Conservation (phyloP, 257 asterid genomes). For the Echium plantagineum region DNA sequence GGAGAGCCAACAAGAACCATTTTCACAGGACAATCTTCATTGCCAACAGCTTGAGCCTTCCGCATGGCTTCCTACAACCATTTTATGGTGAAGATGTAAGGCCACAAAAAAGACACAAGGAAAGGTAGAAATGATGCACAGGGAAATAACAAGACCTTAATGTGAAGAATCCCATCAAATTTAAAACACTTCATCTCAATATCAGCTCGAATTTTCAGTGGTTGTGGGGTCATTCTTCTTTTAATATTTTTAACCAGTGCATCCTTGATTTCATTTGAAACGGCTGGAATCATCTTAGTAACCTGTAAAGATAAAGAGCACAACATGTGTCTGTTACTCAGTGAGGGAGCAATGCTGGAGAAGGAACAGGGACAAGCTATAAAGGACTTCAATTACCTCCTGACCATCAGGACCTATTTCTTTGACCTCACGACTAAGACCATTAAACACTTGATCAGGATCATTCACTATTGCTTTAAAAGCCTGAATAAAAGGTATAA, state of each 20-base stretch:
- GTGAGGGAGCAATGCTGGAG: background rate
- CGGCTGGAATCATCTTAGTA: constrained; percentile 70
- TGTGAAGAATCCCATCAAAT: constrained; percentile 93
- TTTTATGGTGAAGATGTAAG: background rate
- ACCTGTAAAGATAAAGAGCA: constrained; percentile 27
- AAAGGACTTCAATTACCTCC: constrained; percentile 39
- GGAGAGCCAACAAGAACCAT: constrained; percentile 91
- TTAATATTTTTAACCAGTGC: constrained; percentile 66
- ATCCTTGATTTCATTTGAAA: constrained; percentile 73
- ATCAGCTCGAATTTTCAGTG: constrained; percentile 77
- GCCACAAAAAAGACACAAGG: background rate
- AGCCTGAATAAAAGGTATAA: constrained; percentile 38
- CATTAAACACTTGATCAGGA: constrained; percentile 76
- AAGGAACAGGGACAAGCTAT: background rate
- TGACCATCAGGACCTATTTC: constrained; percentile 81
- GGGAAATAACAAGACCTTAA: constrained; percentile 40
- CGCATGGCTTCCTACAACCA: constrained; percentile 81
- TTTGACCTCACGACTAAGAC: constrained; percentile 84
- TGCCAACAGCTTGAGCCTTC: constrained; percentile 96
- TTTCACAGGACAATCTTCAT: constrained; percentile 83
- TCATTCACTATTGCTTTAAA: constrained; percentile 73
- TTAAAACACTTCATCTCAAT: constrained; percentile 87
- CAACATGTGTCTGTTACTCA: background rate
- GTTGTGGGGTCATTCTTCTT: constrained; percentile 97
- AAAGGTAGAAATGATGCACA: background rate